Percentiles rank a stretch among this genome's conserved stretches.
These are phyloP conservation scores for Moricandia arvensis DNA, from an alignment of 345 rosid species.

Conservation along the genomic window DNA sequence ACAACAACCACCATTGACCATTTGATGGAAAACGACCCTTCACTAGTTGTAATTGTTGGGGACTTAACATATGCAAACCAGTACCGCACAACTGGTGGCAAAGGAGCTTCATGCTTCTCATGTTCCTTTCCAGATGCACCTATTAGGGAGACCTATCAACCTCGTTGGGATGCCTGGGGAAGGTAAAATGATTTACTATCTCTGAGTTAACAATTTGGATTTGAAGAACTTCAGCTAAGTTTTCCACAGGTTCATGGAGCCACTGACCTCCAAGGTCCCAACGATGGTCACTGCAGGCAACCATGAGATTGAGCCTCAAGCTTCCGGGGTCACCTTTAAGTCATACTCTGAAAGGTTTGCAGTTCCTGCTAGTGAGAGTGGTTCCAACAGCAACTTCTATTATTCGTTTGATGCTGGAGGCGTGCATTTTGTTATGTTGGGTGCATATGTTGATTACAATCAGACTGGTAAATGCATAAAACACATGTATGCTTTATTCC, in stretches of 20 bases:
- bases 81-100: constrained; percentile 72
- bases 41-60: constrained; percentile 71
- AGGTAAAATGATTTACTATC: constrained; percentile 44
- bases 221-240: not conserved
- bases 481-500: not conserved
- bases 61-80: constrained; percentile 83
- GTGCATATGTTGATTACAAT: constrained; percentile 78
- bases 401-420: constrained; percentile 91
- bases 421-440: constrained; percentile 74
- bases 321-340: constrained; percentile 57
- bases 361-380: constrained; percentile 72
- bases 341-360: constrained; percentile 74
- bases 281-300: constrained; percentile 90
- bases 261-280: constrained; percentile 70
- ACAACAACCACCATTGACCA: constrained; percentile 76
- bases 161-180: constrained; percentile 97
- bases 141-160: constrained; percentile 83
- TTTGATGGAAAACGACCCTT: constrained; percentile 60
- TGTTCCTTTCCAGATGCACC: constrained; percentile 75
- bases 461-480: constrained; percentile 41
- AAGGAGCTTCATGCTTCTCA: constrained; percentile 68
- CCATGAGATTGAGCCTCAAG: constrained; percentile 89
- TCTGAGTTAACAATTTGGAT: not conserved
- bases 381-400: constrained; percentile 68
- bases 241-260: constrained; percentile 75